These are phyloP conservation scores for Exophiala dermatitidis DNA, from an alignment of 2,329 filamentous ascomycete species.

Conservation along the genomic window DNA sequence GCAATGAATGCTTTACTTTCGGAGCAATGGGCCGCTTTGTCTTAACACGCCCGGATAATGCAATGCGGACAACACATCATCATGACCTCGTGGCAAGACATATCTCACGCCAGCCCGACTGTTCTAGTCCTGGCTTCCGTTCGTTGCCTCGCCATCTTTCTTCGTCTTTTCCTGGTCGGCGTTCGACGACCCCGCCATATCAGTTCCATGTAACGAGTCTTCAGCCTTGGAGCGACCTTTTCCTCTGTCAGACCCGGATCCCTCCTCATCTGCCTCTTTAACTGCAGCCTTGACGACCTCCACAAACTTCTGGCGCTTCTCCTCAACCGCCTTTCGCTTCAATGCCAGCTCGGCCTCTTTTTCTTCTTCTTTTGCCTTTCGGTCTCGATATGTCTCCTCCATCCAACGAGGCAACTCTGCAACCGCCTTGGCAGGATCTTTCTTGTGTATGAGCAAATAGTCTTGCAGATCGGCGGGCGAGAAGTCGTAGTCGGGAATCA, in stretches of 20 bases:
- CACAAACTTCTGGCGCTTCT: conserved; percentile 7
- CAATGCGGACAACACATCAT: too few species aligned
- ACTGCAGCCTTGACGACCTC: conserved; percentile 17
- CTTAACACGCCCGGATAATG: too few species aligned
- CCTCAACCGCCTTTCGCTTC: conserved; percentile 10
- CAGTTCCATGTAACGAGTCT: background rate
- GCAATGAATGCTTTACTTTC: too few species aligned
- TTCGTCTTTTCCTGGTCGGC: background rate
- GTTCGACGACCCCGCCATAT: background rate
- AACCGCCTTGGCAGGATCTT: conserved; percentile 42
- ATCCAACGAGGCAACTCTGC: conserved; percentile 40
- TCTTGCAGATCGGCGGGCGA: conserved; percentile 49
- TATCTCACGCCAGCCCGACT: too few species aligned
- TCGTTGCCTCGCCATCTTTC: background rate
- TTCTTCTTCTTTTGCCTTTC: conserved; percentile 20
- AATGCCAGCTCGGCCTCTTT: conserved; percentile 19
- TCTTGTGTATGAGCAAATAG: conserved; percentile 46
- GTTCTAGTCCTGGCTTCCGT: too few species aligned
- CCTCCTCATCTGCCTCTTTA: conserved; percentile 7
- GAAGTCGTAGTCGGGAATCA: conserved; percentile 43
- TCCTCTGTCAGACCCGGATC: background rate
- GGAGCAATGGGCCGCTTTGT: too few species aligned
- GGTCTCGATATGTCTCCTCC: conserved; percentile 16
- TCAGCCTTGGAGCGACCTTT: background rate
- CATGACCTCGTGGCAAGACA: too few species aligned